These are phyloP conservation scores for Daldinia sp. DNA, from an alignment of 2,329 filamentous ascomycete genomes.

Conservation along the genomic window DNA sequence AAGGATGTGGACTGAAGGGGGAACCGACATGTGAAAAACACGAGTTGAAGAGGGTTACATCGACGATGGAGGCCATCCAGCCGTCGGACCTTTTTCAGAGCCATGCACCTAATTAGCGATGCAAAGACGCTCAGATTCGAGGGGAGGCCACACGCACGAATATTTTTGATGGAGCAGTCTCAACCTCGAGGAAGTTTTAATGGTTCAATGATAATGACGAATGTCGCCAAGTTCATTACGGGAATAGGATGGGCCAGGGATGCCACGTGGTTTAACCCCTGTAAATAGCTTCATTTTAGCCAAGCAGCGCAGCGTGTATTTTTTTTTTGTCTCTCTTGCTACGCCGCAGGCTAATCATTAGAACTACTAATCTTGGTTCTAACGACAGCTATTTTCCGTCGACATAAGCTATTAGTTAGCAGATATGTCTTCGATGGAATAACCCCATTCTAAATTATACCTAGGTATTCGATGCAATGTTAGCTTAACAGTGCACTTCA, in stretches of 20 bases:
- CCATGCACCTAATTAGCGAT: not conserved
- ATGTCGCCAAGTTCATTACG: not conserved
- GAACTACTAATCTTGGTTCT: not conserved
- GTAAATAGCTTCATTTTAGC: slow-evolving; percentile 1
- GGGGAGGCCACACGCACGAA: not conserved
- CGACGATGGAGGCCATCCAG: not conserved
- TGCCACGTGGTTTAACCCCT: not conserved
- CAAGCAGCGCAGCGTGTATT: too few species aligned
- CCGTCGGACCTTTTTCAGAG: not conserved
- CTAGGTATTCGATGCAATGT: not conserved
- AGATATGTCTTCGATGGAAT: not conserved
- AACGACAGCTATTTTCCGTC: not conserved
- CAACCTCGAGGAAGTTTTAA: not conserved
- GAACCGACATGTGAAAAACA: not conserved
- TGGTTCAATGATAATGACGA: not conserved
- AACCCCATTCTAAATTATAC: not conserved
- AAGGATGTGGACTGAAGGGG: not conserved
- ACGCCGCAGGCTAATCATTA: not conserved
- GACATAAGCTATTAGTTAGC: not conserved
- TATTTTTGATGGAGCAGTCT: not conserved
- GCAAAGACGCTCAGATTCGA: not conserved
- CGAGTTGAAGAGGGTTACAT: not conserved
- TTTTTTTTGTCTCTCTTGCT: not conserved
- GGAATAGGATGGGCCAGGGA: not conserved
- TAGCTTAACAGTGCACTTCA: not conserved